A percentile compares a stretch with the other conserved stretches of the same genome.
phyloP scores from a whole-genome alignment of 148 eudicot genomes.

The Silene conica region DNA sequence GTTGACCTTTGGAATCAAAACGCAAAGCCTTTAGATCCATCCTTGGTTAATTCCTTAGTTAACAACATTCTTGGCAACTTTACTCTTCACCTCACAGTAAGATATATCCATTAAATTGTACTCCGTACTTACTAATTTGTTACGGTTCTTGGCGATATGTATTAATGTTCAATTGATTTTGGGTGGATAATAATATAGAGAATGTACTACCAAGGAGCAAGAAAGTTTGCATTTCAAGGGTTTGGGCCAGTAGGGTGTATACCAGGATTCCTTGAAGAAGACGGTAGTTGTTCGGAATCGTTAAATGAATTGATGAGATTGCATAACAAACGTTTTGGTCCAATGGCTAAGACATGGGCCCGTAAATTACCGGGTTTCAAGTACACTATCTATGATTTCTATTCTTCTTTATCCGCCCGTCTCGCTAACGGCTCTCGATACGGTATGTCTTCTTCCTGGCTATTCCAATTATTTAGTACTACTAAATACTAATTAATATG shows the following conservation, averaged over 20 bases:
- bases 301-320: constrained; percentile 19
- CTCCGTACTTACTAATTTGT: neutral
- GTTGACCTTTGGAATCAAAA: constrained; percentile 20
- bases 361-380: constrained; percentile 31
- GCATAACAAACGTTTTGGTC: constrained; percentile 24
- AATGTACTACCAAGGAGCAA: constrained; percentile 33
- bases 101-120: neutral
- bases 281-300: constrained; percentile 23
- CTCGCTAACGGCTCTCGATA: constrained; percentile 19
- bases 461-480: too few species aligned
- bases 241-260: constrained; percentile 38
- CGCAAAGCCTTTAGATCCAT: neutral
- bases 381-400: constrained; percentile 33
- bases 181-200: constrained; percentile 11
- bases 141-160: too few species aligned
- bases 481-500: too few species aligned
- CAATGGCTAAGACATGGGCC: constrained; percentile 12
- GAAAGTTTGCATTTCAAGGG: constrained; percentile 37
- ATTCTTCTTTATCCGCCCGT: constrained; percentile 17
- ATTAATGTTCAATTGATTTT: too few species aligned
- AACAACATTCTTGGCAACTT: constrained; percentile 35
- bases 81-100: constrained; percentile 33
- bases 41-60: constrained; percentile 20
- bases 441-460: constrained; percentile 24
- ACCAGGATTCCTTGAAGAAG: constrained; percentile 17